Evolutionary conservation across 495 filamentous ascomycete species (phyloP), one percentile per base, ranked within the genome.

Genomic region (Aspergillus affinis): DNA sequence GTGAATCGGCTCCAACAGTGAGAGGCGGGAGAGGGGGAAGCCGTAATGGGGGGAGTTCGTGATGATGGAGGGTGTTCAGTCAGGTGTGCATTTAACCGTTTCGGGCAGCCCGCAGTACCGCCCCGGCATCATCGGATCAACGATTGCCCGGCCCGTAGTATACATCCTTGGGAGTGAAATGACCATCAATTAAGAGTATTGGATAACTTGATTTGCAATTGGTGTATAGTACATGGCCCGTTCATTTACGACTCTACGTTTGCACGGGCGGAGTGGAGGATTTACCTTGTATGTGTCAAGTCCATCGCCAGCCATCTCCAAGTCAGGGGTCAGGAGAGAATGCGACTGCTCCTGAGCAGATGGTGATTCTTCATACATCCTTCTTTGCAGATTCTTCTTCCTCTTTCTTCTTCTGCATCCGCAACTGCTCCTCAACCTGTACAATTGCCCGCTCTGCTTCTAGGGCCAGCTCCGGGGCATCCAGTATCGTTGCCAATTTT

Each of bases 401-500:
- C 6, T 58, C 55, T 17, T 66, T 51, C 26, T 71, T 67, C 66
- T 27, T 77, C 68, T 20, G 62, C 48, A 26, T 78, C 55, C 80
- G 66, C 55, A 93, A 73, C 44, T 84, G 81, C 58, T 81, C 83
- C 66, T 92, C 84, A 2, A 97, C 90, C 77, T 98, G 93, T 78
- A 88, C 84, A 44, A 94, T 88, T 4, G 93, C 93, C 27, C 93
- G 80, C 66, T 97, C 92, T 2, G 96, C 86, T 74, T 98, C 94
- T n/a, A 90, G 74, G 53, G 88, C 87, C 55, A 98, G 83, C 55
- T 91, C 90, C 0, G 93, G 92, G 23, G 96, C 78, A 10, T 90
- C 81, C n/a, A 94, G 73, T 0, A 85, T 81, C 48, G 86, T 74
- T 19, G 90, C 87, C 57, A 98, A 82, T 62, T 82, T 78, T 62